phyloP scores from a whole-genome alignment of 164 flowering plant genomes.

The Sedum album region DNA sequence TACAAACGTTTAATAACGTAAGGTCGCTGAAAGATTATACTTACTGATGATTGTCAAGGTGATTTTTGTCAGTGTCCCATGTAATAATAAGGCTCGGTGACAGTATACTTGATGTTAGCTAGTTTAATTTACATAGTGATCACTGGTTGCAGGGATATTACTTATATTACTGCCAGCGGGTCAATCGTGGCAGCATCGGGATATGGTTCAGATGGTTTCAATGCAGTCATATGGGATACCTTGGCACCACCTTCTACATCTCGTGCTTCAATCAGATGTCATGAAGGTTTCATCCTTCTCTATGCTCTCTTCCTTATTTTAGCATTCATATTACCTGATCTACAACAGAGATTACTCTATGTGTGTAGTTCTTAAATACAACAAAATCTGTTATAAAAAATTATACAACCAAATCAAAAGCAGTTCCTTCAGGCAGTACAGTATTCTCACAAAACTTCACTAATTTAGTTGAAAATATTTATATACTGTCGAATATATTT shows the following conservation, averaged over 20 bases:
- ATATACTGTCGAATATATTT: neutral
- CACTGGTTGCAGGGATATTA: constrained; percentile 61
- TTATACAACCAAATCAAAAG: neutral
- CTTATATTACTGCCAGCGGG: constrained; percentile 79
- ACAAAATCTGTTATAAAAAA: too few relatives aligned
- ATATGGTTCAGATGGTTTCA: constrained; percentile 56
- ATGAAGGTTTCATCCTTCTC: constrained; percentile 54
- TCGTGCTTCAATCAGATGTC: constrained; percentile 84
- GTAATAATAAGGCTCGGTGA: neutral
- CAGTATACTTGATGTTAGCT: neutral
- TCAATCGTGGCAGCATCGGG: constrained; percentile 91
- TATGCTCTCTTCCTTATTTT: too few relatives aligned
- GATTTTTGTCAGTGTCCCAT: neutral
- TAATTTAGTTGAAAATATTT: too few relatives aligned
- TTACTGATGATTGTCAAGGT: neutral
- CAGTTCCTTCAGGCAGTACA: neutral
- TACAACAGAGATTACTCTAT: neutral
- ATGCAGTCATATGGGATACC: constrained; percentile 95
- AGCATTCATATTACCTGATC: neutral
- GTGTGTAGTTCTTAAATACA: too few relatives aligned
- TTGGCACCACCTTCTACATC: constrained; percentile 84
- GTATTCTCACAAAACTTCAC: neutral
- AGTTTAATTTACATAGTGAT: neutral
- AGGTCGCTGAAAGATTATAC: neutral
- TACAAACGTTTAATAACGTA: neutral